These are phyloP conservation scores for Chiua virens DNA, from an alignment of 768 basidiomycete genomes.

Conservation along the genomic window DNA sequence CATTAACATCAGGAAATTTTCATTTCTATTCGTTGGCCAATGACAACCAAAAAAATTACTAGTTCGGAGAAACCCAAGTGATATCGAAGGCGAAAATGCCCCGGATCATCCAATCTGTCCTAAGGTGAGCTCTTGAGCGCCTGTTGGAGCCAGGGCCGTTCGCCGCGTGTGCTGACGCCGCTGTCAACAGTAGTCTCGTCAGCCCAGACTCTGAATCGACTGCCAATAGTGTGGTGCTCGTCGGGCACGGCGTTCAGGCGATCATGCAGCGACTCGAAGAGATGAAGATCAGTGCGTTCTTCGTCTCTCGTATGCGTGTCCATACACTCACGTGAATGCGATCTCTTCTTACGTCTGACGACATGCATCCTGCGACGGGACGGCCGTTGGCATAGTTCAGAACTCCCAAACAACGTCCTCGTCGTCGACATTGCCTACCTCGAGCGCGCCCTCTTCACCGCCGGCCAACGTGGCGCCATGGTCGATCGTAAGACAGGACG, in stretches of 20 bases:
- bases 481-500: slow-evolving; percentile 56
- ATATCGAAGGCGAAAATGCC: slow-evolving; percentile 66
- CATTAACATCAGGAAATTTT: slow-evolving; percentile 7
- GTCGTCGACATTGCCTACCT: slow-evolving; percentile 62
- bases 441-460: slow-evolving; percentile 61
- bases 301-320: not conserved
- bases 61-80: slow-evolving; percentile 82
- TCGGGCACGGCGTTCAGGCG: slow-evolving; percentile 58
- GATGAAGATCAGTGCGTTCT: slow-evolving; percentile 72
- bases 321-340: not conserved
- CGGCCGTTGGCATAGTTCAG: slow-evolving; percentile 35
- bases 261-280: slow-evolving; percentile 68
- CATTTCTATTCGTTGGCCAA: not conserved
- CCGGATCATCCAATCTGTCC: slow-evolving; percentile 67
- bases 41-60: slow-evolving; percentile 8
- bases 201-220: slow-evolving; percentile 76
- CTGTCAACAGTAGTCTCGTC: slow-evolving; percentile 55
- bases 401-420: slow-evolving; percentile 72
- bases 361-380: too few species aligned
- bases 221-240: slow-evolving; percentile 68
- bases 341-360: too few species aligned
- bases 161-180: not conserved
- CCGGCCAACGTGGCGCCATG: slow-evolving; percentile 61
- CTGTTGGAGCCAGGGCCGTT: not conserved
- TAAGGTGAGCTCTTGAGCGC: slow-evolving; percentile 48